Evolutionary conservation across 106 monocot species (phyloP), one percentile per base, ranked within the genome.

Genomic region (Dendrobium chrysotoxum): DNA sequence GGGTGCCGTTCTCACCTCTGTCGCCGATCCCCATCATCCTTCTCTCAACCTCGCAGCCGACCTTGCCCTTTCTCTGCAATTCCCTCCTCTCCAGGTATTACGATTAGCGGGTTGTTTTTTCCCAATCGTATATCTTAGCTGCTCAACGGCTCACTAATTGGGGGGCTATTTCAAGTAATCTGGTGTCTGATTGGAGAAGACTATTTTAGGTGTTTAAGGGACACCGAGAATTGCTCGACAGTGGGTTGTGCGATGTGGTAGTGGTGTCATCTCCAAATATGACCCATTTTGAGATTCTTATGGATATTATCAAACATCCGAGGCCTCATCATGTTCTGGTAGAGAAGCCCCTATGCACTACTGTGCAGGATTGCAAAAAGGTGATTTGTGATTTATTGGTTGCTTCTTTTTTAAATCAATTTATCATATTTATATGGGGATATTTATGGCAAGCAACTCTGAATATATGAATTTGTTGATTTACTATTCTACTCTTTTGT

Each of bases 201-300:
- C n/a, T 58, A 1, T 40, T 79, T 13, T 58, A 88, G 96, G 83
- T 85, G 2, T 93, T 93, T 61, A 75, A 86, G n/a, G 81, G 90
- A 8, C 96, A 97, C 53, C 64, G 26, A 10, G 92, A 94, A 81
- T 81, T 97, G 47, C 75, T 97, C 79, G 89, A 94, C 46, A 92
- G 94, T 72, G 96, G 90, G 47, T 75, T 91, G 7, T 97, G 96
- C 53, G 96, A 97, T 77, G 92, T 91, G 4, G 83, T 97, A 12
- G 92, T 97, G 15, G 86, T 97, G 17, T 94, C 96, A 4, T 92
- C 96, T 58, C 96, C 96, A 42, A 96, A 96, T 83, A 96, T 96
- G 96, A 96, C 96, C 4, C 96, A 96, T 77, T 96, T 87, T 80
- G 86, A 84, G 64, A 96, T 96, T 61, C 84, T 96, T 30, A 94